phyloP scores from a whole-genome alignment of 1,139 yeast species.

The Pichia kudriavzevii region DNA sequence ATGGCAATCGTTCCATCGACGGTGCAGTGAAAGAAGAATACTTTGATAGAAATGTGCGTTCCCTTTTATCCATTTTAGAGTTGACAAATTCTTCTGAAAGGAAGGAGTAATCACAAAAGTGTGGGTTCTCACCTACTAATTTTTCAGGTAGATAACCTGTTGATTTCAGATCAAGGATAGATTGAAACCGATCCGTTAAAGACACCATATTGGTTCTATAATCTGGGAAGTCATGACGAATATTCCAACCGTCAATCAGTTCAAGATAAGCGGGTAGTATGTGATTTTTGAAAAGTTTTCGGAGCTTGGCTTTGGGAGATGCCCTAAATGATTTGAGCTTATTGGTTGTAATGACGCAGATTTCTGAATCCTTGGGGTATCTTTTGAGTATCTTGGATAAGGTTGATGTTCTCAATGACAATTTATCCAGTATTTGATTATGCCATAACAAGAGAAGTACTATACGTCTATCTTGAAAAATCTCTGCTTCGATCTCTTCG shows the following conservation, averaged over 20 bases:
- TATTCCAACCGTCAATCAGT: slow-evolving; percentile 28
- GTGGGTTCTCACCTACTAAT: slow-evolving; percentile 16
- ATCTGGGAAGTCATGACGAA: slow-evolving; percentile 24
- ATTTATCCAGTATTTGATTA: slow-evolving; percentile 21
- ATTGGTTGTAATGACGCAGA: slow-evolving; percentile 22
- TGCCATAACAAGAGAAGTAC: slow-evolving; percentile 25
- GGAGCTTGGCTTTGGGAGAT: slow-evolving; percentile 7
- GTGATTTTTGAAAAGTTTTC: slow-evolving; percentile 17
- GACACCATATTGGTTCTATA: slow-evolving; percentile 23
- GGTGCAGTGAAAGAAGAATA: slow-evolving; percentile 27
- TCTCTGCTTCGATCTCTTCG: slow-evolving; percentile 12
- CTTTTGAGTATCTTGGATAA: slow-evolving; percentile 12
- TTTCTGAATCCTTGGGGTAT: slow-evolving; percentile 13
- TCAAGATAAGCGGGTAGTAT: slow-evolving; percentile 23
- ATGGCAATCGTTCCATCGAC: slow-evolving; percentile 20
- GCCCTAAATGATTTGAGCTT: slow-evolving; percentile 17
- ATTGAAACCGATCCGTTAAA: slow-evolving; percentile 19
- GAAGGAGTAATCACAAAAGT: slow-evolving; percentile 15
- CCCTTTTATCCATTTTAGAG: slow-evolving; percentile 18
- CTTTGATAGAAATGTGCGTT: slow-evolving; percentile 18
- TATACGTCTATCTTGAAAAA: slow-evolving; percentile 24
- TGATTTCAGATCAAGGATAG: slow-evolving; percentile 20
- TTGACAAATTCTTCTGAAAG: slow-evolving; percentile 17
- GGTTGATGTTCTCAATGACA: slow-evolving; percentile 20
- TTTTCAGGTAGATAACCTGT: slow-evolving; percentile 19